These are phyloP conservation scores for Aurifilum marmelostoma DNA, from an alignment of 2,329 filamentous ascomycete genomes.

Conservation along the genomic window DNA sequence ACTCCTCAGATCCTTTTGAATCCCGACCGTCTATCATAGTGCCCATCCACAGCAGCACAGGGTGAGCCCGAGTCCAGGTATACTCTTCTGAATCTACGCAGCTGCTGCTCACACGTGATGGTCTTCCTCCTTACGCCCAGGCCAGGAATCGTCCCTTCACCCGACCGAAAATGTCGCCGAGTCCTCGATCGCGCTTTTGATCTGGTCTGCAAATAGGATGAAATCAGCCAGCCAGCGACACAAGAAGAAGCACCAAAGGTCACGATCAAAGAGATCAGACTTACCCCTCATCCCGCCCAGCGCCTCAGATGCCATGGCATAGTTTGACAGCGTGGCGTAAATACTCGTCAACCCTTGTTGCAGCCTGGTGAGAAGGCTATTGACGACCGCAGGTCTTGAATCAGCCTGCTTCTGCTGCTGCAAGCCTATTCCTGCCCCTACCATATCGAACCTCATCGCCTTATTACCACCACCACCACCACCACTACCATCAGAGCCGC, in stretches of 20 bases:
- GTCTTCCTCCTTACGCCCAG: not conserved
- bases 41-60: not conserved
- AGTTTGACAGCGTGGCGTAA: slow-evolving; percentile 47
- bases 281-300: slow-evolving; percentile 49
- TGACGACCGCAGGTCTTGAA: slow-evolving; percentile 29
- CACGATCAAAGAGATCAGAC: slow-evolving; percentile 20
- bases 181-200: slow-evolving; percentile 33
- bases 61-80: not conserved
- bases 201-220: slow-evolving; percentile 32
- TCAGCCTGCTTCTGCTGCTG: slow-evolving; percentile 6
- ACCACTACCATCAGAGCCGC: slow-evolving; percentile 33
- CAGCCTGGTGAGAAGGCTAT: slow-evolving; percentile 44
- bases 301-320: slow-evolving; percentile 49
- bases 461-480: slow-evolving; percentile 1
- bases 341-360: slow-evolving; percentile 48
- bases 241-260: not conserved
- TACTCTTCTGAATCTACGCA: not conserved
- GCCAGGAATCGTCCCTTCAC: not conserved
- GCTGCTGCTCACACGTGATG: not conserved
- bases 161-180: slow-evolving; percentile 30
- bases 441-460: slow-evolving; percentile 1
- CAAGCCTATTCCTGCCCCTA: slow-evolving; percentile 3
- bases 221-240: not conserved
- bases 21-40: not conserved
- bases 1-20: not conserved